Evolutionary conservation across 139 green algal species (phyloP).

Genomic region (Chlorella sp.): DNA sequence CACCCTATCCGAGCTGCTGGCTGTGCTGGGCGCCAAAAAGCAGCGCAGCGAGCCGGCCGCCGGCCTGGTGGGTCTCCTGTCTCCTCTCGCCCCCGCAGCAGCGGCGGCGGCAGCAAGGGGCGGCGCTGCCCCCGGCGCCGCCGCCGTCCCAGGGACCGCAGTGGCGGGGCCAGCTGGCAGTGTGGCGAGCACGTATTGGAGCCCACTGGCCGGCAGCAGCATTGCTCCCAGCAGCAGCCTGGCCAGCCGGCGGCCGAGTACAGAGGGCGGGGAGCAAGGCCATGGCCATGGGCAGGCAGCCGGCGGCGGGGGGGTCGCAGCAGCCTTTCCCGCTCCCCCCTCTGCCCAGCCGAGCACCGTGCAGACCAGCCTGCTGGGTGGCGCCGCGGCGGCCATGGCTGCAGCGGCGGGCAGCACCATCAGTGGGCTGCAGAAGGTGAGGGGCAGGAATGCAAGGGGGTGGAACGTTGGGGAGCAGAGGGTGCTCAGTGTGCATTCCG

Average conservation of each 20-base stretch:
- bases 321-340: not conserved
- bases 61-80: not conserved
- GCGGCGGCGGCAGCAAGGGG: not conserved
- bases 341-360: not conserved
- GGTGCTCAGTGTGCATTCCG: no score
- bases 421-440: constrained; percentile 39
- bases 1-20: constrained; percentile 43
- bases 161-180: no score
- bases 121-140: not conserved
- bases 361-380: not conserved
- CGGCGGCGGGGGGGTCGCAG: no score
- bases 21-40: constrained; percentile 32
- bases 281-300: not conserved
- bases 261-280: not conserved
- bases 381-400: not conserved
- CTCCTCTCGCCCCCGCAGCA: not conserved
- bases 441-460: not conserved
- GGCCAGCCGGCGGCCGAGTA: not conserved
- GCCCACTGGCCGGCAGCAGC: not conserved
- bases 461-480: no score
- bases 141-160: not conserved
- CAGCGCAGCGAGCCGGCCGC: not conserved
- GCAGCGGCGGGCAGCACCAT: not conserved
- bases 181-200: not conserved
- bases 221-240: not conserved